Base-by-base conservation (phyloP, 441 rosid genomes). In the Arabidopsis lyrata region DNA sequence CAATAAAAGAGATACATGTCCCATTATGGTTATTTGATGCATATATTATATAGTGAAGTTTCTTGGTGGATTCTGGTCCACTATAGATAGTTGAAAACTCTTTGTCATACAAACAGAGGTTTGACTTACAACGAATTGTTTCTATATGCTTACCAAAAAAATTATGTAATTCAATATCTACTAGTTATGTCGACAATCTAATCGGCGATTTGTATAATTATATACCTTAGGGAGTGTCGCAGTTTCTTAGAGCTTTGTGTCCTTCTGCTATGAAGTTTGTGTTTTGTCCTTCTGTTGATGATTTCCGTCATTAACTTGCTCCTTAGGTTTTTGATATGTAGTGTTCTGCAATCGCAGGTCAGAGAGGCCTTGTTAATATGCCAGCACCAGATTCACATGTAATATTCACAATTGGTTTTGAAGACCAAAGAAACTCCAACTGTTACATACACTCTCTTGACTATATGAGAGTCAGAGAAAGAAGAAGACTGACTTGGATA, bases 401-500 rank as follows among this genome's bases (percentile, higher is more conserved):
- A 12, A 59, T 18, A 59, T 59, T 18, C 13, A 61, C 50, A 24
- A 13, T 24, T 61, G 22, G 36, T 24, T 41, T 41, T 14, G 20
- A 41, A 60, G 35, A 61, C 66, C 50, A 61, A 42, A 61, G 35
- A 61, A 41, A 9, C 36, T 24, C 36, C 49, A 60, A 14, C 8
- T 42, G 36, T 54, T 32, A 56, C 29, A 18, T 18, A 5, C 12
- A 36, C 45, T 58, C 31, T 36, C 47, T 45, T 18, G n/a, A 41
- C 20, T 61, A 5, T 39, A 11, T 42, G 49, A 34, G 36, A 6
- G 27, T 42, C 39, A 34, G 36, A 6, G 27, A 34, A 61, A 61
- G 41, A 71, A n/a, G 9, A 47, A 72, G 66, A 55, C 80, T 42
- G 70, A 87, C 90, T 86, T 16, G 83, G 60, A 7, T 90, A 92